phyloP scores from a whole-genome alignment of 108 stramenopile genomes.

The Pseudonitzschia pungens region DNA sequence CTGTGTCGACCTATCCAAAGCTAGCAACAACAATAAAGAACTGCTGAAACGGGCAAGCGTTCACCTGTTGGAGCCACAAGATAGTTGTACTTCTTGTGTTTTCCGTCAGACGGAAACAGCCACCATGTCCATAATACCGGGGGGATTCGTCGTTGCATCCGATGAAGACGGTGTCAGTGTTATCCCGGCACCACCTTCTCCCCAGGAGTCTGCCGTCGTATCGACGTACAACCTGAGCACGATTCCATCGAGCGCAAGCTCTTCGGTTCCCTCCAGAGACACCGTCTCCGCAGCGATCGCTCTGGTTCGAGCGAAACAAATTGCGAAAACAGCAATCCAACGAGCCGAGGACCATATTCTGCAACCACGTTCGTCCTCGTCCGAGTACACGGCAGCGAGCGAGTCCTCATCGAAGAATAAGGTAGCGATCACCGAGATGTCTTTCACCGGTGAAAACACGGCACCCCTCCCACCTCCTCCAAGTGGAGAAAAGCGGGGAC shows the following conservation, averaged over 20 bases:
- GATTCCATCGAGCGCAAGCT: neutral
- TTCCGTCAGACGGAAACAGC: neutral
- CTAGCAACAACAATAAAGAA: too few relatives aligned
- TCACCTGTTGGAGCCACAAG: too few relatives aligned
- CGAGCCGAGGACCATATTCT: constrained; percentile 4
- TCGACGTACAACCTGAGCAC: neutral
- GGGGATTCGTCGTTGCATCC: neutral
- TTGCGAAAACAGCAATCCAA: constrained; percentile 4
- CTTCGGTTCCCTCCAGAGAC: constrained; percentile 25
- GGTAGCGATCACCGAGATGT: neutral
- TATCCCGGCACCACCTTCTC: constrained; percentile 4
- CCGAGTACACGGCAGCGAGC: constrained; percentile 12
- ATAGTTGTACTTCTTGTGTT: too few relatives aligned
- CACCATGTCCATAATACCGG: neutral
- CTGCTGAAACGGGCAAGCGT: too few relatives aligned
- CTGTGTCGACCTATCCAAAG: too few relatives aligned
- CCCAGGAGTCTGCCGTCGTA: neutral
- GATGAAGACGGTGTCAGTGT: neutral
- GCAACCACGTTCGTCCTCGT: neutral
- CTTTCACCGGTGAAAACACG: neutral
- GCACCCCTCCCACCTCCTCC: neutral
- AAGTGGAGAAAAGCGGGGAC: neutral
- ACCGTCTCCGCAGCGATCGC: constrained; percentile 44
- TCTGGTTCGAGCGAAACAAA: constrained; percentile 35
- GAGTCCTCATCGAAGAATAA: constrained; percentile 7